These are phyloP conservation scores for Parafenestella ontariensis DNA, from an alignment of 2,329 filamentous ascomycete genomes.

Conservation along the genomic window DNA sequence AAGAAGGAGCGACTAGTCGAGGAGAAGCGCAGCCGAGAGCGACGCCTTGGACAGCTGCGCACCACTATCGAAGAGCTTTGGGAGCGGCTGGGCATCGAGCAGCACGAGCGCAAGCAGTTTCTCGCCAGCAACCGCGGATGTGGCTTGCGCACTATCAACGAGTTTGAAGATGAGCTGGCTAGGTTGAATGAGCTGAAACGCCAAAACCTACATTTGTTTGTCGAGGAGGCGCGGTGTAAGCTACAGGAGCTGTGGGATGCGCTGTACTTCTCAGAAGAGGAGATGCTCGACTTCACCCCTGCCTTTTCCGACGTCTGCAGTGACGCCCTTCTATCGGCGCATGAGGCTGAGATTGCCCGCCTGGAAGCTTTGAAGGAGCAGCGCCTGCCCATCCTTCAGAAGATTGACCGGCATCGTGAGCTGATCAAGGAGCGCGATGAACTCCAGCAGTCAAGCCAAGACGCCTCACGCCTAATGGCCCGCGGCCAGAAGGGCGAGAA, in stretches of 20 bases:
- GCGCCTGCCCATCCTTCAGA: constrained; percentile 79
- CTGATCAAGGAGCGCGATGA: constrained; percentile 88
- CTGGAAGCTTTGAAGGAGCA: constrained; percentile 85
- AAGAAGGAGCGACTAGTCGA: constrained; percentile 84
- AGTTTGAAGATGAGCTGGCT: constrained; percentile 89
- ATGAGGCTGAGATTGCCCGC: constrained; percentile 87
- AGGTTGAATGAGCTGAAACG: constrained; percentile 91
- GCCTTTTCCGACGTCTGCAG: constrained; percentile 98
- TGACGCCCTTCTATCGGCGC: constrained; percentile 91
- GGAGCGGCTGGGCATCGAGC: constrained; percentile 85
- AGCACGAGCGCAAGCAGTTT: constrained; percentile 83
- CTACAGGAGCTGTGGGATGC: constrained; percentile 95
- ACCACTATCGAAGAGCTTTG: constrained; percentile 83
- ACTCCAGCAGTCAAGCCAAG: constrained; percentile 87
- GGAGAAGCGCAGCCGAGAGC: constrained; percentile 87
- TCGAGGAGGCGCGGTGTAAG: constrained; percentile 89
- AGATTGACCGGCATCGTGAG: constrained; percentile 83
- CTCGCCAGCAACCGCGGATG: constrained; percentile 87
- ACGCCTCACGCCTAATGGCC: constrained; percentile 90
- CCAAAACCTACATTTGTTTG: constrained; percentile 93
- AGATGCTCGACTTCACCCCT: constrained; percentile 97
- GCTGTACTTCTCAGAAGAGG: constrained; percentile 94
- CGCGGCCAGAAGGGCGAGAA: constrained; percentile 92
- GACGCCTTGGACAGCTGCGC: constrained; percentile 76
- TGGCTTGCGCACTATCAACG: constrained; percentile 89